phyloP scores from a whole-genome alignment of 805 yeast species.

The Hagleromyces aurorensis region DNA sequence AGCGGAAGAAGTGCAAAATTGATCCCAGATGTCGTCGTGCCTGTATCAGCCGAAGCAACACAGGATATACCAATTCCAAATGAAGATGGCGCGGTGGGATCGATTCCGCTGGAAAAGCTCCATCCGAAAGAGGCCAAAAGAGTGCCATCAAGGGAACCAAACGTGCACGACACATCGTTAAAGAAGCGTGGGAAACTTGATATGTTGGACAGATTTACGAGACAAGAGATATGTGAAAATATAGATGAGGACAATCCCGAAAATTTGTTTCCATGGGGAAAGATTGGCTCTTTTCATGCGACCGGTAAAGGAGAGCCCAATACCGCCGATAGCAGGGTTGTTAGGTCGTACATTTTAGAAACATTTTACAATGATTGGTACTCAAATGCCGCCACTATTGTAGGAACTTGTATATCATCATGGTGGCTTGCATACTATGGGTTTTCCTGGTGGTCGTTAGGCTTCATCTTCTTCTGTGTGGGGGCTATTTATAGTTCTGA shows the following conservation, averaged over 20 bases:
- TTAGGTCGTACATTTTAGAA: slow-evolving; percentile 57
- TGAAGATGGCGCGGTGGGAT: slow-evolving; percentile 21
- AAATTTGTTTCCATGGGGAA: slow-evolving; percentile 32
- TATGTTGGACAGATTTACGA: slow-evolving; percentile 6
- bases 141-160: slow-evolving; percentile 22
- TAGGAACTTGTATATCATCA: slow-evolving; percentile 66
- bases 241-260: slow-evolving; percentile 11
- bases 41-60: slow-evolving; percentile 17
- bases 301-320: slow-evolving; percentile 13
- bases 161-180: slow-evolving; percentile 27
- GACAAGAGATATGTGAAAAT: slow-evolving; percentile 9
- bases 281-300: slow-evolving; percentile 26
- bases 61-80: slow-evolving; percentile 22
- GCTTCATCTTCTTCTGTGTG: slow-evolving; percentile 50
- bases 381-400: slow-evolving; percentile 54
- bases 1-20: slow-evolving; percentile 1
- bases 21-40: slow-evolving; percentile 16
- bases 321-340: slow-evolving; percentile 26
- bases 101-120: slow-evolving; percentile 26
- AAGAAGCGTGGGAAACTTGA: slow-evolving; percentile 19
- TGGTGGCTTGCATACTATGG: slow-evolving; percentile 61
- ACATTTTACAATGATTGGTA: slow-evolving; percentile 66
- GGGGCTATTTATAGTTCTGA: slow-evolving; percentile 65
- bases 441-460: slow-evolving; percentile 55
- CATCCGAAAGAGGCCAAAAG: slow-evolving; percentile 17